Conservation (phyloP, 805 yeast species). For the Hermanozyma aechmeae region DNA sequence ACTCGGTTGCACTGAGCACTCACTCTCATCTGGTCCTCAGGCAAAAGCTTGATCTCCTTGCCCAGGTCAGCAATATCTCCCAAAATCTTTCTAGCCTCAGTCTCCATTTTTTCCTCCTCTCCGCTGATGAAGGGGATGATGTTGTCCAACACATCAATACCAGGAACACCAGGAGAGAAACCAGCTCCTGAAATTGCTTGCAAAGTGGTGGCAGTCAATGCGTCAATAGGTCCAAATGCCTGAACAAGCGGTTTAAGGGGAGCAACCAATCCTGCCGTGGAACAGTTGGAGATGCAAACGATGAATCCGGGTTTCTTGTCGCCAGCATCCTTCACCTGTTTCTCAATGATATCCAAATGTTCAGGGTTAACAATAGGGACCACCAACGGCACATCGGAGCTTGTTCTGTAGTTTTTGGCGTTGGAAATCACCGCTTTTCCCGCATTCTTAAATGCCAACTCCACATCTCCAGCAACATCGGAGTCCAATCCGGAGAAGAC, state of each 20-base stretch:
- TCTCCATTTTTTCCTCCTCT: slow-evolving; percentile 96
- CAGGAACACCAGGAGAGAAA: slow-evolving; percentile 94
- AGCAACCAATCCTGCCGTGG: slow-evolving; percentile 96
- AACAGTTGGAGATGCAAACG: slow-evolving; percentile 94
- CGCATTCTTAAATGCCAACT: slow-evolving; percentile 69
- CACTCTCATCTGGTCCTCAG: slow-evolving; percentile 68
- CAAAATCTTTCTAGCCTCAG: slow-evolving; percentile 94
- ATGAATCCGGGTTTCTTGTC: slow-evolving; percentile 67
- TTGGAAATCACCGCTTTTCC: slow-evolving; percentile 86
- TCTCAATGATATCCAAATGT: slow-evolving; percentile 67
- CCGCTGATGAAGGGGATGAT: slow-evolving; percentile 92
- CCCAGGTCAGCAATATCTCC: slow-evolving; percentile 52
- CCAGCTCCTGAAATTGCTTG: slow-evolving; percentile 99
- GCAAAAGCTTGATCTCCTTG: slow-evolving; percentile 45
- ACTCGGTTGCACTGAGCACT: slow-evolving; percentile 97
- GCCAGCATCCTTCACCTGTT: slow-evolving; percentile 49
- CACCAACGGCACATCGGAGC: slow-evolving; percentile 75
- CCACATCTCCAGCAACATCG: slow-evolving; percentile 88
- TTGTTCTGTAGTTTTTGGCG: slow-evolving; percentile 94
- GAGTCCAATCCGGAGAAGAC: slow-evolving; percentile 94
- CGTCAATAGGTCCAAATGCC: slow-evolving; percentile 80
- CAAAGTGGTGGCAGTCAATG: slow-evolving; percentile 80
- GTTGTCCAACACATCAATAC: slow-evolving; percentile 91
- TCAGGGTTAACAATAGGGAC: slow-evolving; percentile 95
- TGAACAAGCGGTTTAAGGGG: slow-evolving; percentile 93